Evolutionary conservation across 75 land plant genomes (phyloP), one percentile per base, ranked within the genome.

Genomic region (Pinus taeda): DNA sequence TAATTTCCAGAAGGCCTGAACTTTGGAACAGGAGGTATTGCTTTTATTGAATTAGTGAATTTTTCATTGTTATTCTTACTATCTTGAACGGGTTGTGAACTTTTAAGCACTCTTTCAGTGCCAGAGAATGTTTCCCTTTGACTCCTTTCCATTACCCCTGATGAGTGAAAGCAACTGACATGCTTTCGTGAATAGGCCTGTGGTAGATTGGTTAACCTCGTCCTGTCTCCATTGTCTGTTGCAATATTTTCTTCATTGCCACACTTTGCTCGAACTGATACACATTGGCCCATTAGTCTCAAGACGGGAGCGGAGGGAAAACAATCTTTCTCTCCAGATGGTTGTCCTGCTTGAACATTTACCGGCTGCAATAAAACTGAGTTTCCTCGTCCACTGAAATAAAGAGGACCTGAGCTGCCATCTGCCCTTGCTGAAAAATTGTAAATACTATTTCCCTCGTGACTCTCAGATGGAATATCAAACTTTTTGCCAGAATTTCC

Each of bases 11-110:
- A 36, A 69, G 55, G 11, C 55, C 71, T 42, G 71, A 69, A 69
- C 71, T 69, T 69, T n/a, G 71, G 71, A 69, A 42, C 71, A 39
- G 71, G 71, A 69, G 71, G 71, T 69, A 39, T 39, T 18, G 71
- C 3, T 6, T 42, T 69, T 69, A 20, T 69, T 20, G 53, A 69
- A 7, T 36, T 69, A 22, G 20, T n/a, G 17, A 21, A 18, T 42
- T 69, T 42, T 21, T 69, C 39, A 37, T 69, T 69, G 22, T 15
- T 45, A 69, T 22, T n/a, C n/a, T n/a, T 42, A 53, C 53, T 69
- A 69, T 69, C 71, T 69, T 69, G 49, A 9, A 20, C 42, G 22
- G 71, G 53, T 69, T 20, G 24, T 18, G 45, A 42, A 39, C 20
- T n/a, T 20, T 39, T 39, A 69, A 20, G 42, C 53, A 69, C n/a